Evolutionary conservation across 345 rosid species (phyloP), one percentile per base, ranked within the genome.

Genomic region (Moringa oleifera): DNA sequence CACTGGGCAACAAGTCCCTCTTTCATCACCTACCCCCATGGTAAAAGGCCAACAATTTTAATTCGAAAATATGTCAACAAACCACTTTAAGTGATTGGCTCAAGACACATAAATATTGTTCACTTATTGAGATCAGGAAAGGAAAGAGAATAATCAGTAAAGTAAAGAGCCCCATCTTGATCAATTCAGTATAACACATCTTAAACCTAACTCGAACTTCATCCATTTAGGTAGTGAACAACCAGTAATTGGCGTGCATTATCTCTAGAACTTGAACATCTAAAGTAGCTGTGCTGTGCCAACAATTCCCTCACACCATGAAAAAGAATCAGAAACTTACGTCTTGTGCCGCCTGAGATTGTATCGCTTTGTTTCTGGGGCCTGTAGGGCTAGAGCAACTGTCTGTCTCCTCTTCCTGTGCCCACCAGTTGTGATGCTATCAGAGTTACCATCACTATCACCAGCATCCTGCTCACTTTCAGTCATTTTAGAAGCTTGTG

Each of bases 301-400:
- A 51, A 51, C 54, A 51, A 12, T 51, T 19, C 20, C 6, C 17
- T 41, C 55, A 52, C 51, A 21, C 46, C 23, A 23, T 18, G 20
- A 25, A 33, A 41, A 62, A 62, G 22, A 58, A 41, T 24, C 56
- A 68, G 53, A 54, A 73, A 68, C 90, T 84, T 84, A 93, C 97
- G 45, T 74, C 79, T 74, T 84, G 57, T 77, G 81, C 33, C 85
- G 82, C 69, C 97, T 80, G 59, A 93, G 94, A 78, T 86, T 83
- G 79, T 90, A 93, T 64, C 95, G 84, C 62, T 61, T 86, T 75
- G 79, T 83, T 10, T 76, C 88, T 17, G 86, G 85, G 45, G 84
- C 71, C 69, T 61, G 80, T 20, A 61, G 58, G 19, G 61, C 81
- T 7, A 76, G 69, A 63, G 79, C 68, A 24, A 69, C 72, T 36